Evolutionary conservation across 345 rosid species (phyloP).

Genomic region (Corchorus capsularis): DNA sequence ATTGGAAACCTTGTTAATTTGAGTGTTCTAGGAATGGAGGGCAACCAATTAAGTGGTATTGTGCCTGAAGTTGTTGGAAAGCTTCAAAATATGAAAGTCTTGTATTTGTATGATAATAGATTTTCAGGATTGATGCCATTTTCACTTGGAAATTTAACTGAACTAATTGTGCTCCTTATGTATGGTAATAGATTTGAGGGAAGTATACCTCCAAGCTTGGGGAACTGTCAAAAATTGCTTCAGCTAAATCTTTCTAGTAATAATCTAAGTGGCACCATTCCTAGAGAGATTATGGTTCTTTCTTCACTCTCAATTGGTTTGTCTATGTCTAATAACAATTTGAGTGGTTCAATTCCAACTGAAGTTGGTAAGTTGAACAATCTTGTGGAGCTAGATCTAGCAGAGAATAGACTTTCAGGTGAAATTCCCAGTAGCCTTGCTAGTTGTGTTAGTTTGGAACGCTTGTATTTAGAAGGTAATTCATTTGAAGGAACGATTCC

Average conservation of each 20-base stretch:
- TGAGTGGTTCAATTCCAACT: conserved; percentile 31
- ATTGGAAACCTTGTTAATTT: conserved; percentile 26
- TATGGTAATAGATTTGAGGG: conserved; percentile 29
- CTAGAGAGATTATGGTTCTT: conserved; percentile 32
- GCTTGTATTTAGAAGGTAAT: background rate
- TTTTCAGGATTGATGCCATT: conserved; percentile 6
- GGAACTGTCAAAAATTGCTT: conserved; percentile 26
- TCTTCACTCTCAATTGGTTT: conserved; percentile 35
- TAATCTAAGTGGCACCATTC: conserved; percentile 37
- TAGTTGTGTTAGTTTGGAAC: background rate
- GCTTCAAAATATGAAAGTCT: conserved; percentile 15
- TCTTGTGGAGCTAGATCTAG: conserved; percentile 7
- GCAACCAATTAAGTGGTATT: conserved; percentile 15
- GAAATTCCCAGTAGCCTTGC: conserved; percentile 25
- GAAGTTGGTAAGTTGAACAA: conserved; percentile 13
- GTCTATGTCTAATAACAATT: conserved; percentile 31
- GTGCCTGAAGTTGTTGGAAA: conserved; percentile 28
- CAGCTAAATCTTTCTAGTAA: conserved; percentile 33
- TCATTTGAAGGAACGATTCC: background rate
- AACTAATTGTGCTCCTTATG: conserved; percentile 18
- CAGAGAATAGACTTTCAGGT: conserved; percentile 15
- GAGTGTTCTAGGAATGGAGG: background rate
- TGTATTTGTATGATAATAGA: background rate
- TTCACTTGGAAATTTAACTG: conserved; percentile 32
- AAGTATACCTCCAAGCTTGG: conserved; percentile 36